These are phyloP conservation scores for Paraconiothyrium sp. DNA, from an alignment of 2,329 filamentous ascomycete genomes.

Conservation along the genomic window DNA sequence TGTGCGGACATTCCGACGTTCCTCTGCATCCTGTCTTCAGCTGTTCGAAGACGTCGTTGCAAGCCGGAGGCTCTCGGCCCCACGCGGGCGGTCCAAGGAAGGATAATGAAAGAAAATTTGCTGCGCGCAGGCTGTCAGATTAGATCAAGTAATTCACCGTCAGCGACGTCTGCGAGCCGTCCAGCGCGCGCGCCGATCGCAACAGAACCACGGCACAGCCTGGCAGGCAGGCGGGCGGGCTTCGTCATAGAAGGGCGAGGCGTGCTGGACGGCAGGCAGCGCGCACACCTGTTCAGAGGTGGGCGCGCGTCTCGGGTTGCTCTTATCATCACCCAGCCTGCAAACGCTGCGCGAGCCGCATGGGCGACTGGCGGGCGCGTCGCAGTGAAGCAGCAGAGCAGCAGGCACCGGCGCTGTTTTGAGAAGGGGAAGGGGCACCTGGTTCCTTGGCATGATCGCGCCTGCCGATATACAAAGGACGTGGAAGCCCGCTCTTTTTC, in stretches of 20 bases:
- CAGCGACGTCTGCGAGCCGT: slow-evolving; percentile 49
- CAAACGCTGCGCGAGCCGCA: not conserved
- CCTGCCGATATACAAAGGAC: not conserved
- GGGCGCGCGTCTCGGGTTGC: slow-evolving; percentile 40
- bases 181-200: slow-evolving; percentile 11
- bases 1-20: not conserved
- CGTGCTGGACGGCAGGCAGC: slow-evolving; percentile 10
- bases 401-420: not conserved
- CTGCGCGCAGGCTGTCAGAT: slow-evolving; percentile 59
- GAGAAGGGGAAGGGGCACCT: not conserved
- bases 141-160: slow-evolving; percentile 70
- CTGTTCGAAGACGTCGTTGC: not conserved
- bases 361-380: not conserved
- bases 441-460: not conserved
- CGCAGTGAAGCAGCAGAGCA: not conserved
- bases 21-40: not conserved
- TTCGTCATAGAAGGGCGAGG: slow-evolving; percentile 32
- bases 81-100: not conserved
- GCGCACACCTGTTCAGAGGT: slow-evolving; percentile 24
- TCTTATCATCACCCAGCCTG: slow-evolving; percentile 48
- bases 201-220: slow-evolving; percentile 33
- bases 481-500: not conserved
- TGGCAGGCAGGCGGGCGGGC: slow-evolving; percentile 29
- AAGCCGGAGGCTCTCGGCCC: not conserved
- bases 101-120: not conserved